Conservation (phyloP, 2,329 filamentous ascomycete species). For the Paecilomyces formosus region DNA sequence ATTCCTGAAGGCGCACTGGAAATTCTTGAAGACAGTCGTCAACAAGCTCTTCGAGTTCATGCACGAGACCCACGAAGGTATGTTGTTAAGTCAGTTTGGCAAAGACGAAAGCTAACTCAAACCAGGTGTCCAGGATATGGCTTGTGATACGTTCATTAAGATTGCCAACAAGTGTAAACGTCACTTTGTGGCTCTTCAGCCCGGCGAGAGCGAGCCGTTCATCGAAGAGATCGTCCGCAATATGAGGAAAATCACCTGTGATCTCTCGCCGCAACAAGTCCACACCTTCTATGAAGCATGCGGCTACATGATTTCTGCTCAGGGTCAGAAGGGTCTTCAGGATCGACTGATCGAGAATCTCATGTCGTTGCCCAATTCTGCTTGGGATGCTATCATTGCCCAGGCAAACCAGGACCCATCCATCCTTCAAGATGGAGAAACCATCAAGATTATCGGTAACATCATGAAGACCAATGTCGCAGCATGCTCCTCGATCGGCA, state of each 20-base stretch:
- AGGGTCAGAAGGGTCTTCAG: constrained; percentile 90
- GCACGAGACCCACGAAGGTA: constrained; percentile 97
- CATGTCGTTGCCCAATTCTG: constrained; percentile 87
- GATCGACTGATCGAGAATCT: constrained; percentile 85
- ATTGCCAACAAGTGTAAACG: constrained; percentile 97
- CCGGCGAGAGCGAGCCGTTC: constrained; percentile 89
- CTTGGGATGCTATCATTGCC: constrained; percentile 92
- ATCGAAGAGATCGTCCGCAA: constrained; percentile 98
- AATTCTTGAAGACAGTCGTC: constrained; percentile 98
- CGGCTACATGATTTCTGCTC: constrained; percentile 97
- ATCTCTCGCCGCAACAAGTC: constrained; percentile 91
- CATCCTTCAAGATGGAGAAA: constrained; percentile 84
- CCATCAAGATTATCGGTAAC: constrained; percentile 97
- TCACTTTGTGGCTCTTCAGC: constrained; percentile 93
- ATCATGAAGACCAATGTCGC: constrained; percentile 99
- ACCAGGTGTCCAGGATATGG: constrained; percentile 94
- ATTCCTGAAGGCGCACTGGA: constrained; percentile 98
- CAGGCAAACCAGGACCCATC: constrained; percentile 77
- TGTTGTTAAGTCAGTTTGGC: constrained; percentile 15
- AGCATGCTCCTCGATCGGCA: constrained; percentile 92
- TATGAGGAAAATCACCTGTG: constrained; percentile 90
- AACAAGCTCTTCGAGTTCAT: constrained; percentile 99
- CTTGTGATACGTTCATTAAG: constrained; percentile 99
- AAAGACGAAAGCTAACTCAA: constrained; percentile 19
- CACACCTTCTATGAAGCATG: constrained; percentile 99